phyloP scores from a whole-genome alignment of 164 flowering plant genomes.

The Magnolia kwangsiensis region DNA sequence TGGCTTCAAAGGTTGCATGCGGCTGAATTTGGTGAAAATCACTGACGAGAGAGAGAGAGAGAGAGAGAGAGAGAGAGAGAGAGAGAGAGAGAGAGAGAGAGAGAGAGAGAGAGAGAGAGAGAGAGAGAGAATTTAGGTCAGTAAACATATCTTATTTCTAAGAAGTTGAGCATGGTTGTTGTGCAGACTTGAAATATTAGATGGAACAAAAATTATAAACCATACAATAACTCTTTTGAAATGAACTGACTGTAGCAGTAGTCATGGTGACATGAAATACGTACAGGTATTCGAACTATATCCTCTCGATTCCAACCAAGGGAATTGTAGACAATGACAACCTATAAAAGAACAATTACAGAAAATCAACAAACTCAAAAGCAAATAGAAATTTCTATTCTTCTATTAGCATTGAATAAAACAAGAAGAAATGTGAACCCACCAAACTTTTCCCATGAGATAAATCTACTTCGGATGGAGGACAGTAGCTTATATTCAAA shows the following conservation, averaged over 20 bases:
- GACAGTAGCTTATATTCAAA: conserved; percentile 84
- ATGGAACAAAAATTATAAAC: not conserved
- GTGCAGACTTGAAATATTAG: not conserved
- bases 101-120: too few species aligned
- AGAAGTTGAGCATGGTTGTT: not conserved
- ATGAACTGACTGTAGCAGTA: not conserved
- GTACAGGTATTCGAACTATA: conserved; percentile 75
- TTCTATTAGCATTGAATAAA: not conserved
- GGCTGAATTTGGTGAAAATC: too few species aligned
- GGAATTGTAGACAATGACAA: conserved; percentile 75
- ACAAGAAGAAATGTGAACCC: conserved; percentile 11
- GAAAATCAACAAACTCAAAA: not conserved
- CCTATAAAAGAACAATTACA: conserved; percentile 34
- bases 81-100: too few species aligned
- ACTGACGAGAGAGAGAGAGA: too few species aligned
- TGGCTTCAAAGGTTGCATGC: too few species aligned
- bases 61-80: too few species aligned
- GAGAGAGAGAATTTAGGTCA: not conserved
- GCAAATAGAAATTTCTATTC: not conserved
- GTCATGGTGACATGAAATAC: conserved; percentile 22
- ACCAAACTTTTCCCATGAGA: conserved; percentile 65
- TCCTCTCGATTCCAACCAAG: conserved; percentile 92
- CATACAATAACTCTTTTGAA: not conserved
- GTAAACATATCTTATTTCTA: too few species aligned
- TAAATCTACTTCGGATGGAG: conserved; percentile 66